phyloP scores from a whole-genome alignment of 2,329 filamentous ascomycete species.

The Aspergillus sp. region DNA sequence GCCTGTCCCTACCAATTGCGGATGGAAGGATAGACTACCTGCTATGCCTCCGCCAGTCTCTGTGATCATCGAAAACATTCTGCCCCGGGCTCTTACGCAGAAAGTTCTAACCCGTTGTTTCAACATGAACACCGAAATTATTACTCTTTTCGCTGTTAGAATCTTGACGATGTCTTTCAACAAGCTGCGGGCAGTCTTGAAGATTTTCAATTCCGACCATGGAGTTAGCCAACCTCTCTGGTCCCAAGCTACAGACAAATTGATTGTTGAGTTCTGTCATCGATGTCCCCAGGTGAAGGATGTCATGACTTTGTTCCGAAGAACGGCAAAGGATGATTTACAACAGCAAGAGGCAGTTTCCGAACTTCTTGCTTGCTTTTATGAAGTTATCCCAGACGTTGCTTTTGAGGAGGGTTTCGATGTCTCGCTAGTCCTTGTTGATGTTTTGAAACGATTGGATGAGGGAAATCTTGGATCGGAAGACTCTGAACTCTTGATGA shows the following conservation, averaged over 20 bases:
- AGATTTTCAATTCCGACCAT: slow-evolving; percentile 57
- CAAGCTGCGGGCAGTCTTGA: slow-evolving; percentile 68
- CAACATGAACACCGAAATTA: slow-evolving; percentile 72
- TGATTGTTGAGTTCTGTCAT: slow-evolving; percentile 73
- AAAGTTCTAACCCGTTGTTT: slow-evolving; percentile 78
- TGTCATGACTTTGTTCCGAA: slow-evolving; percentile 71
- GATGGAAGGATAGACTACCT: slow-evolving; percentile 63
- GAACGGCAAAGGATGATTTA: slow-evolving; percentile 65
- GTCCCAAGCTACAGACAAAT: slow-evolving; percentile 65
- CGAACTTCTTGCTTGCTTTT: slow-evolving; percentile 79
- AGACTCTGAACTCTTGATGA: slow-evolving; percentile 58
- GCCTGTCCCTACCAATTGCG: slow-evolving; percentile 70
- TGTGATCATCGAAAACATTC: slow-evolving; percentile 78
- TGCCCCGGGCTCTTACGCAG: slow-evolving; percentile 79
- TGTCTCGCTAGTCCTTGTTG: slow-evolving; percentile 73
- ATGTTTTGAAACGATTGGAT: slow-evolving; percentile 64
- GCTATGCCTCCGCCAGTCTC: slow-evolving; percentile 73
- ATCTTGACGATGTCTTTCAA: slow-evolving; percentile 75
- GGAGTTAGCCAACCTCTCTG: slow-evolving; percentile 56
- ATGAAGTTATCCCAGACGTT: slow-evolving; percentile 74
- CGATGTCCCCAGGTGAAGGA: slow-evolving; percentile 81
- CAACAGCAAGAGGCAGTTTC: slow-evolving; percentile 78
- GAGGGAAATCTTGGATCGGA: slow-evolving; percentile 44
- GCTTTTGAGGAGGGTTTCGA: slow-evolving; percentile 86
- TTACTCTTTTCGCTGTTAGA: slow-evolving; percentile 80